Evolutionary conservation across 768 basidiomycete genomes (phyloP).

Genomic region (Boletus speciosus): DNA sequence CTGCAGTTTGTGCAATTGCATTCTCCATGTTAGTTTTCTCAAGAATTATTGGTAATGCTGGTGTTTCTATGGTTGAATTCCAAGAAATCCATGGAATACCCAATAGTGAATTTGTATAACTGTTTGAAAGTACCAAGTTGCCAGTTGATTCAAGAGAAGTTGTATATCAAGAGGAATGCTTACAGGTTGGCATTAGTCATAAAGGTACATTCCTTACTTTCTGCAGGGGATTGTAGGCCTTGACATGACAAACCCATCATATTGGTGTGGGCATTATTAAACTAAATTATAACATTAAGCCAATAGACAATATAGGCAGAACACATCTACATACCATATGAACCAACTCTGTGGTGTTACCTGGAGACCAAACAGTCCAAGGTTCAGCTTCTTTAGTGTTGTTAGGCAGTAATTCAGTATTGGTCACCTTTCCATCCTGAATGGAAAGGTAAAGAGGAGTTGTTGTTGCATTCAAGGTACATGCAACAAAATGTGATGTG

Average conservation of each 20-base stretch:
- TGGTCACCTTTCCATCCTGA: too few species aligned
- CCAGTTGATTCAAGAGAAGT: too few species aligned
- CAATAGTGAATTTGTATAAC: not conserved
- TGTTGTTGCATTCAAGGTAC: too few species aligned
- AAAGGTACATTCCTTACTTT: too few species aligned
- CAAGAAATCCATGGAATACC: not conserved
- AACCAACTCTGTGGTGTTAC: not conserved
- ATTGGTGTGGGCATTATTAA: not conserved
- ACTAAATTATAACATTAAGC: not conserved
- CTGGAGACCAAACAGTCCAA: conserved; percentile 6
- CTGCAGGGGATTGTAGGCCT: too few species aligned
- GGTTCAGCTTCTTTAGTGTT: not conserved
- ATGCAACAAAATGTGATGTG: conserved; percentile 1
- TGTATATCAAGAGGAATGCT: not conserved
- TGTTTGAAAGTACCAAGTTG: too few species aligned
- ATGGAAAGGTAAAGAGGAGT: too few species aligned
- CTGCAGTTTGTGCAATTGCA: too few species aligned
- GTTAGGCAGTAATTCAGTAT: not conserved
- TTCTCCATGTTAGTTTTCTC: too few species aligned
- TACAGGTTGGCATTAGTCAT: not conserved
- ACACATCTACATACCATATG: not conserved
- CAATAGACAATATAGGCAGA: not conserved
- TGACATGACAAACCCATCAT: too few species aligned
- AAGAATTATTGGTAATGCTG: too few species aligned
- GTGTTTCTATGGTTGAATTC: too few species aligned